These are phyloP conservation scores for Auxenochlorella protothecoides DNA, from an alignment of 139 green algal genomes.

Conservation along the genomic window DNA sequence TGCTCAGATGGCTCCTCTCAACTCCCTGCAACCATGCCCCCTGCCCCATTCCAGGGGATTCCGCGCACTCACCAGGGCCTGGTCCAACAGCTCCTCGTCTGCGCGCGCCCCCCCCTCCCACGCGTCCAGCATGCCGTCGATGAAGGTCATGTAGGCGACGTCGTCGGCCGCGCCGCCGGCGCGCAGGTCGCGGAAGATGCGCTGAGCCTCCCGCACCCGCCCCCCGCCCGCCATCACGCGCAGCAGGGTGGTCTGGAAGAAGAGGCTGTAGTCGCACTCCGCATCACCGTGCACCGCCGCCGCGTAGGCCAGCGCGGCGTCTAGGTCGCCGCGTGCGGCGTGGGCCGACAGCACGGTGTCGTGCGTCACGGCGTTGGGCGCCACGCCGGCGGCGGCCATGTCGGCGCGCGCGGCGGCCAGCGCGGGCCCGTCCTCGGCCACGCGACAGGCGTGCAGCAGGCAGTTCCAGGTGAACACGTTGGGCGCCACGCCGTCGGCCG, in stretches of 20 bases:
- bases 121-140: constrained; percentile 10
- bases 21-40: no score
- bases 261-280: no score
- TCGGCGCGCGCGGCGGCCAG: constrained; percentile 22
- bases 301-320: not conserved
- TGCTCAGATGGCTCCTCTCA: no score
- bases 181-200: no score
- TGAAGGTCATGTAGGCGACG: constrained; percentile 1
- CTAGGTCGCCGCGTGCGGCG: constrained; percentile 6
- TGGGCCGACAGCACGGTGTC: constrained; percentile 54
- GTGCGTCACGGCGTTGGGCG: constrained; percentile 58
- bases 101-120: not conserved
- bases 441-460: constrained; percentile 8
- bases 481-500: constrained; percentile 1
- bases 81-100: not conserved
- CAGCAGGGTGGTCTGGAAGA: not conserved
- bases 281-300: no score
- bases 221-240: not conserved
- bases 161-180: constrained; percentile 1
- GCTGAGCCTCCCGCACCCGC: not conserved
- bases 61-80: no score
- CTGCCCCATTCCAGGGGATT: no score
- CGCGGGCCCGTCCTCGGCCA: not conserved
- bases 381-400: constrained; percentile 51
- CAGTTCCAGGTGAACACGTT: constrained; percentile 6